These are phyloP conservation scores for Saccharomyces cerevisiae DNA, from an alignment of 805 yeast species.

Conservation along the genomic window DNA sequence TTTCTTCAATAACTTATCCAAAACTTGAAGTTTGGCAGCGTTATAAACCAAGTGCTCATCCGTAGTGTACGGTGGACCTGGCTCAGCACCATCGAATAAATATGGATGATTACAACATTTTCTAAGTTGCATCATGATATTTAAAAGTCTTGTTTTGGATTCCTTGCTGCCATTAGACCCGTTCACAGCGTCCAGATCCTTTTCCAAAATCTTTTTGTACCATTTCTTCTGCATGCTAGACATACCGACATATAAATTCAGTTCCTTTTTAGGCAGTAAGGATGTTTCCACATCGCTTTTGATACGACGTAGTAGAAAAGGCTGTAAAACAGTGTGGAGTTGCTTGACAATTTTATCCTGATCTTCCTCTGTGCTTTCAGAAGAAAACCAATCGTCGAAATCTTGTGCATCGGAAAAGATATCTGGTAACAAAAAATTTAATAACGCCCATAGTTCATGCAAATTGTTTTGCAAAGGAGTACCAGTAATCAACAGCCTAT, in stretches of 20 bases:
- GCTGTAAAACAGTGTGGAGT: conserved; percentile 66
- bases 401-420: conserved; percentile 65
- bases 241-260: conserved; percentile 68
- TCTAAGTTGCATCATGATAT: conserved; percentile 78
- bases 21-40: conserved; percentile 61
- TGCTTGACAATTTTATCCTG: conserved; percentile 55
- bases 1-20: conserved; percentile 58
- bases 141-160: conserved; percentile 64
- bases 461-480: conserved; percentile 75
- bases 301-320: conserved; percentile 67
- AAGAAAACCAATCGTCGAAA: conserved; percentile 67
- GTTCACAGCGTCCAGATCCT: conserved; percentile 77
- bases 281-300: conserved; percentile 78
- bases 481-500: conserved; percentile 69
- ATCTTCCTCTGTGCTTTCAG: conserved; percentile 33
- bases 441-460: conserved; percentile 74
- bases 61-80: conserved; percentile 82
- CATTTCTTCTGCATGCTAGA: conserved; percentile 70
- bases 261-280: conserved; percentile 63
- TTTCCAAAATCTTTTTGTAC: conserved; percentile 69
- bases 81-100: conserved; percentile 80
- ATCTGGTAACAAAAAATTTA: conserved; percentile 71
- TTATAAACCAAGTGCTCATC: conserved; percentile 75
- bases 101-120: conserved; percentile 85
- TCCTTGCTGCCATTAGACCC: conserved; percentile 73